Base-by-base conservation (phyloP, 202 grass and related monocot genomes). In the Brachypodium distachyon region DNA sequence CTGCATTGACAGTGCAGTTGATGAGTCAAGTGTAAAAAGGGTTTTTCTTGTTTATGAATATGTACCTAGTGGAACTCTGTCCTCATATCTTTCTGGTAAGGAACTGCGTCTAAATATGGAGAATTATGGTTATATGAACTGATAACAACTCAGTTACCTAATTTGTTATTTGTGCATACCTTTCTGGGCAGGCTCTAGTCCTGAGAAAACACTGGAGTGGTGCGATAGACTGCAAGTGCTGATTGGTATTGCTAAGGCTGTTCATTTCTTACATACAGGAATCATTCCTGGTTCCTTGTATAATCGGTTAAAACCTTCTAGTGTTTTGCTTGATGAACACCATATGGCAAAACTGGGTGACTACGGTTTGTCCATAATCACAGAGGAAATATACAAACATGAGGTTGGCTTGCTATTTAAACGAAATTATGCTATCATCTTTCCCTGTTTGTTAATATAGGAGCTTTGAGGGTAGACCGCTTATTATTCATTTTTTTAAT, bases 1-100 rank as follows among this genome's bases (percentile, higher is more conserved):
- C 77, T 97, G 91, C 77, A 88, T 87, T 68, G 95, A 97, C 29
- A 75, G 68, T 13, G 33, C 67, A 25, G 55, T 61, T 73, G 91
- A 94, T 82, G 84, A 97, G 54, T 87, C 87, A 72, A 81, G 76
- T 85, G 89, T 94, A 34, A 94, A 85, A 71, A 83, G 87, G 52
- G 86, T 97, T 83, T 97, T 97, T 68, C 91, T 97, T 86, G 84
- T 97, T 58, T 97, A 97, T 72, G 95, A 97, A 76, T 92, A 86
- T 77, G 64, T 92, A 50, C 78, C 89, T 77, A 86, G 80, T 33
- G 80, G 82, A 76, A 84, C 86, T 78, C 82, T 97, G 38, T 72
- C 65, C 78, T 83, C 69, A 48, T 78, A 88, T 88, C 85, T 97
- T 80, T 97, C 86, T 80, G 95, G 95, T 97, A 91, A 48, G 67